Conservation (phyloP, 768 basidiomycete species). For the Austroboletus eburneus region DNA sequence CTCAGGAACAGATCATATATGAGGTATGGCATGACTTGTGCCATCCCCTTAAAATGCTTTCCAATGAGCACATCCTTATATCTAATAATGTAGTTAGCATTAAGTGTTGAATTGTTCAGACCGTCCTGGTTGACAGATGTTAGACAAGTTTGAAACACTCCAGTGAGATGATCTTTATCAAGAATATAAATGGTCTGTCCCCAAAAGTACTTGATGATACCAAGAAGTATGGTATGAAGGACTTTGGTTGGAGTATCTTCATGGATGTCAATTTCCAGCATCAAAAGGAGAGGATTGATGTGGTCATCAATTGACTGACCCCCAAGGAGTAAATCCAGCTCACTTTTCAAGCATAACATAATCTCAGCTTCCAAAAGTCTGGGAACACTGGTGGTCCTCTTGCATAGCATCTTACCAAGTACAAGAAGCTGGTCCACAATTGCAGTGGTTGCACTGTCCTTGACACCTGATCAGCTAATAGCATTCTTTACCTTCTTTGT, state of each 20-base stretch:
- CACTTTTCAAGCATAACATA: no score
- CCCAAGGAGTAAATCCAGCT: neutral
- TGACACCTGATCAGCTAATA: neutral
- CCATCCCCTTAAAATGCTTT: constrained; percentile 29
- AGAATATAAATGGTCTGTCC: constrained; percentile 17
- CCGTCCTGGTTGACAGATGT: constrained; percentile 21
- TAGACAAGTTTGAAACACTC: constrained; percentile 23
- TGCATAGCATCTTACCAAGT: no score
- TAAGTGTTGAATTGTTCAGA: constrained; percentile 23
- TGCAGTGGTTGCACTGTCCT: neutral
- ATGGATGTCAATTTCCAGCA: constrained; percentile 17
- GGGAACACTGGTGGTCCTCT: no score
- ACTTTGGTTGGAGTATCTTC: constrained; percentile 32
- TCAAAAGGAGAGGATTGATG: no score
- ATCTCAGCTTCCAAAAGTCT: no score
- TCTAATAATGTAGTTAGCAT: constrained; percentile 29
- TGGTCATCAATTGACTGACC: no score
- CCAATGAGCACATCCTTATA: constrained; percentile 32
- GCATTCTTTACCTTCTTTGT: neutral
- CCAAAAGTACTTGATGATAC: constrained; percentile 34
- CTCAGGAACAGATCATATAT: constrained; percentile 26
- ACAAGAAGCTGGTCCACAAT: no score
- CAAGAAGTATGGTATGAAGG: constrained; percentile 32
- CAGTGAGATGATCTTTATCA: constrained; percentile 17
- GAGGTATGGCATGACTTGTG: constrained; percentile 29